These are phyloP conservation scores for Clonostachys sp. DNA, from an alignment of 2,329 filamentous ascomycete genomes.

Conservation along the genomic window DNA sequence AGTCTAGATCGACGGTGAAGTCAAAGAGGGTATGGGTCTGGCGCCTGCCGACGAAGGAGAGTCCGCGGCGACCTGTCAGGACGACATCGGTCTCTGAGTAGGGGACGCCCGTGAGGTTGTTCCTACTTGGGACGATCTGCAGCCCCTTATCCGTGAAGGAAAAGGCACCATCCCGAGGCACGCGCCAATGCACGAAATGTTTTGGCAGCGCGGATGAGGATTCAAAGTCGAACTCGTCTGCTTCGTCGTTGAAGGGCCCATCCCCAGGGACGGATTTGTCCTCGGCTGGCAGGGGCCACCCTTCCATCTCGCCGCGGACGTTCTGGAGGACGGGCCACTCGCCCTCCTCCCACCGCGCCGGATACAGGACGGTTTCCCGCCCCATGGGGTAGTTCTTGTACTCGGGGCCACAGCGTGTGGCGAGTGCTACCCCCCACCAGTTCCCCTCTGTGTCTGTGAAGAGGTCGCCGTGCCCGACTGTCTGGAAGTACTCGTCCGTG, in stretches of 20 bases:
- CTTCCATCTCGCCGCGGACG: constrained; percentile 16
- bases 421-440: constrained; percentile 27
- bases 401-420: constrained; percentile 16
- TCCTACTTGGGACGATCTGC: constrained; percentile 6
- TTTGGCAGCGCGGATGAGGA: constrained; percentile 29
- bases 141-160: constrained; percentile 23
- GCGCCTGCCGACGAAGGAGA: constrained; percentile 44
- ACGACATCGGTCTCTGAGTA: neutral
- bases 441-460: constrained; percentile 36
- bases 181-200: constrained; percentile 42
- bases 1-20: constrained; percentile 40
- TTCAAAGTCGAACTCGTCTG: constrained; percentile 33
- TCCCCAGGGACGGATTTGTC: constrained; percentile 18
- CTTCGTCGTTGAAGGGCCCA: constrained; percentile 28
- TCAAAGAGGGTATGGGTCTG: constrained; percentile 52
- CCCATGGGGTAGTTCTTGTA: constrained; percentile 45
- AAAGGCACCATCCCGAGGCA: constrained; percentile 30
- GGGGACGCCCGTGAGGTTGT: constrained; percentile 9
- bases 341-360: constrained; percentile 39
- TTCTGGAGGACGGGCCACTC: constrained; percentile 36
- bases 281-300: constrained; percentile 24
- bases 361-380: constrained; percentile 42
- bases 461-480: constrained; percentile 37
- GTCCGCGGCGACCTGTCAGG: constrained; percentile 4
- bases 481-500: constrained; percentile 29